phyloP scores from a whole-genome alignment of 495 filamentous ascomycete genomes.

The Lineolata rhizophorae region DNA sequence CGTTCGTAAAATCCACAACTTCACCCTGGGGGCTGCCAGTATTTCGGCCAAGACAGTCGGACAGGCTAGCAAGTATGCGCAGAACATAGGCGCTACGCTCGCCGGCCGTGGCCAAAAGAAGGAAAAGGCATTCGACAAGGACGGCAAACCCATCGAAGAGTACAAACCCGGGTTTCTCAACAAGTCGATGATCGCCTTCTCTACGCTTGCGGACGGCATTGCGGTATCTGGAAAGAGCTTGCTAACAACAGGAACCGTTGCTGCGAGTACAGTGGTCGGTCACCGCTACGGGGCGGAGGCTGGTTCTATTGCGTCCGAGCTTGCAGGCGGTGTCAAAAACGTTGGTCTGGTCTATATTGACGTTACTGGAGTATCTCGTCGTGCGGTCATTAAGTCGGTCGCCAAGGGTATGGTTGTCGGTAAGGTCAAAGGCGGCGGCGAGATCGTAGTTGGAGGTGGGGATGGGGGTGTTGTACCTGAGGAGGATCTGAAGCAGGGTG shows the following conservation, averaged over 20 bases:
- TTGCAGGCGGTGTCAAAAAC: constrained; percentile 80
- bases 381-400: constrained; percentile 75
- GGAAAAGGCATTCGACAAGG: constrained; percentile 33
- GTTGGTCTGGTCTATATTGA: constrained; percentile 97
- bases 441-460: constrained; percentile 64
- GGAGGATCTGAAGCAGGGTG: constrained; percentile 8
- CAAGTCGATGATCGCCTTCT: constrained; percentile 88
- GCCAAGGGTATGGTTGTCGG: constrained; percentile 98
- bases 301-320: constrained; percentile 40
- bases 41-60: constrained; percentile 75
- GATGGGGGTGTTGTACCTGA: constrained; percentile 34
- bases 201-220: constrained; percentile 83
- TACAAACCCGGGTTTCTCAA: constrained; percentile 87
- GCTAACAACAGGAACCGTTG: constrained; percentile 45
- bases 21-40: constrained; percentile 53
- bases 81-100: constrained; percentile 66
- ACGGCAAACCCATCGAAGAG: constrained; percentile 33
- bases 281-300: constrained; percentile 78
- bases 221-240: constrained; percentile 62
- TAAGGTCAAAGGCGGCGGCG: constrained; percentile 58
- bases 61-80: constrained; percentile 54
- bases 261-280: constrained; percentile 57
- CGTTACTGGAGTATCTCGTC: constrained; percentile 69
- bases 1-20: constrained; percentile 63
- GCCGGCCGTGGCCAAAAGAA: constrained; percentile 37